phyloP scores from a whole-genome alignment of 1,284 basidiomycete genomes.

The Amylostereum areolatum region DNA sequence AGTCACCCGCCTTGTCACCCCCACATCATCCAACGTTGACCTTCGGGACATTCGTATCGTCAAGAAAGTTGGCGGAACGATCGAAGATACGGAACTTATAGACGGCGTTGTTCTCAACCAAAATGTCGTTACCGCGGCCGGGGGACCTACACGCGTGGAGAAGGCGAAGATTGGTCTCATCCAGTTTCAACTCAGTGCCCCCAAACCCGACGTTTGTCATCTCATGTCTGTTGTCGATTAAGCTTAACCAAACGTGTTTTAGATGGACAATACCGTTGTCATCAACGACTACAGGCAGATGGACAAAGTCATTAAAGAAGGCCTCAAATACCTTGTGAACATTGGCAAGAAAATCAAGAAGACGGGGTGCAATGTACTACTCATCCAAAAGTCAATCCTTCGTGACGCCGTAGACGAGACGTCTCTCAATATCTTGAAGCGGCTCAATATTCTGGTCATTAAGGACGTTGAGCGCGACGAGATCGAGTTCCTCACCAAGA shows the following conservation, averaged over 20 bases:
- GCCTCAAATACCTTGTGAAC: conserved; percentile 96
- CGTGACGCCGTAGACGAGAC: conserved; percentile 98
- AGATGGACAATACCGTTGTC: conserved; percentile 99
- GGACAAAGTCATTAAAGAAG: conserved; percentile 99
- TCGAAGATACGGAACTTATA: conserved; percentile 97
- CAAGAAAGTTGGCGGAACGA: conserved; percentile 98
- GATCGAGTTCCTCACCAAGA: conserved; percentile 96
- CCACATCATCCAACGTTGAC: conserved; percentile 91
- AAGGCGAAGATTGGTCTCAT: conserved; percentile 99
- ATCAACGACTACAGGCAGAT: conserved; percentile 99
- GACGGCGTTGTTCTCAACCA: conserved; percentile 97
- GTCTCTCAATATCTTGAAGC: conserved; percentile 97
- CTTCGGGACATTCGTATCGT: conserved; percentile 94
- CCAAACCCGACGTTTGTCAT: conserved; percentile 88
- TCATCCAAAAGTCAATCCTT: conserved; percentile 99
- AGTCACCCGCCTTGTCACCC: conserved; percentile 85
- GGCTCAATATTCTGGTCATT: conserved; percentile 94
- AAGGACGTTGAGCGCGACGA: conserved; percentile 99
- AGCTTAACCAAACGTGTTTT: conserved; percentile 4
- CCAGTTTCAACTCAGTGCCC: conserved; percentile 97
- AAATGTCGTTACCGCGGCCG: conserved; percentile 85
- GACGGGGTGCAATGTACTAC: conserved; percentile 96
- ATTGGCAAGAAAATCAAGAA: conserved; percentile 99
- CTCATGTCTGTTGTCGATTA: background rate
- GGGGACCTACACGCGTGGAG: conserved; percentile 93